Evolutionary conservation across 371 early-diverging fungal species (phyloP).

Genomic region (Mortierella sp.): DNA sequence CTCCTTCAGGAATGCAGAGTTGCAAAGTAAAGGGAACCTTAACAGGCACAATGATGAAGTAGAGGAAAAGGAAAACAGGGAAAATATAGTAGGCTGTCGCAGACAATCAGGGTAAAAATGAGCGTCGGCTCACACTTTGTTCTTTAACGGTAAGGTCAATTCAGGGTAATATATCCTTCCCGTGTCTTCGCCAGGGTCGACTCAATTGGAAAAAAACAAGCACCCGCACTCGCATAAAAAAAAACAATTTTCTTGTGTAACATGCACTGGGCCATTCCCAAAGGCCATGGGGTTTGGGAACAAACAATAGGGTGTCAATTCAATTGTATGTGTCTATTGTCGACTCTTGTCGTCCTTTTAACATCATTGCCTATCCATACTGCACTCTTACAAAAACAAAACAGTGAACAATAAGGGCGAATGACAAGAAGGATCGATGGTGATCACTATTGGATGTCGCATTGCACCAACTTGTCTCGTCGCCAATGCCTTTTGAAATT

Average conservation of each 20-base stretch:
- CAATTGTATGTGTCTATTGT: neutral
- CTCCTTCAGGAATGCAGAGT: neutral
- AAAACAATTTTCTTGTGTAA: neutral
- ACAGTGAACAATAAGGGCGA: neutral
- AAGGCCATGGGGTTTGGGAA: constrained; percentile 2
- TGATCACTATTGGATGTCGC: neutral
- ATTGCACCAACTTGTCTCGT: neutral
- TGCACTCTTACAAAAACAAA: neutral
- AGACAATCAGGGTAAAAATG: neutral
- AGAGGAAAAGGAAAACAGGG: neutral
- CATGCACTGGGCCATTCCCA: neutral
- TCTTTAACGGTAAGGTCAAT: no score
- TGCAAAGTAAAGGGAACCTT: neutral
- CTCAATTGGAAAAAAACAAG: no score
- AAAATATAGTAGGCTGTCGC: neutral
- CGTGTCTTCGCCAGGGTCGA: no score
- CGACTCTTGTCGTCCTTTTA: neutral
- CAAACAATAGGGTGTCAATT: neutral
- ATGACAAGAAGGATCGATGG: neutral
- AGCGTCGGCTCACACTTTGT: neutral
- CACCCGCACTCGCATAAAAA: no score
- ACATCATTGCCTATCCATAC: neutral
- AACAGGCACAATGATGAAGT: neutral
- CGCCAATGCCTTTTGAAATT: no score
- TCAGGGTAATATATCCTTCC: no score